Evolutionary conservation across 495 filamentous ascomycete genomes (phyloP).

Genomic region (Penicillium bovifimosum): DNA sequence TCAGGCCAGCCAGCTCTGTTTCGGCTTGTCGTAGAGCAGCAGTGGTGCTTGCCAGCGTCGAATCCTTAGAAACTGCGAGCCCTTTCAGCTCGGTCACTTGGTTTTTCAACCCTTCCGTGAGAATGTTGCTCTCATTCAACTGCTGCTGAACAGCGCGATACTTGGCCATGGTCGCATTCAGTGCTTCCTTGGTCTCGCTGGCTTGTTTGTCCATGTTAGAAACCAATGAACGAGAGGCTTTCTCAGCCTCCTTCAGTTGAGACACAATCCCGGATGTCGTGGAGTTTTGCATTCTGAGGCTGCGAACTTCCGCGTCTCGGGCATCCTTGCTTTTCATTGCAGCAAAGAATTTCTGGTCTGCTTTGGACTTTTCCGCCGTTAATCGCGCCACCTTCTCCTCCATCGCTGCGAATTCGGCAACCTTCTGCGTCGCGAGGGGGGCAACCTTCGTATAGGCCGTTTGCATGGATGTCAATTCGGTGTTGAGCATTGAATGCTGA

Average conservation of each 20-base stretch:
- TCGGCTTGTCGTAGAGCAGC: constrained; percentile 65
- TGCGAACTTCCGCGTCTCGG: constrained; percentile 67
- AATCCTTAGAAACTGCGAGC: constrained; percentile 67
- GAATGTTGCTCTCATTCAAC: constrained; percentile 58
- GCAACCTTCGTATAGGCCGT: constrained; percentile 81
- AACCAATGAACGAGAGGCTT: constrained; percentile 52
- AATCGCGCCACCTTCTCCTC: constrained; percentile 76
- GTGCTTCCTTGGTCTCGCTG: constrained; percentile 69
- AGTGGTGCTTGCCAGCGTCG: constrained; percentile 44
- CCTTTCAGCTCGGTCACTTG: constrained; percentile 73
- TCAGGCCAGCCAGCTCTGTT: constrained; percentile 65
- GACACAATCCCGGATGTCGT: constrained; percentile 92
- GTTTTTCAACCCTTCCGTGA: constrained; percentile 63
- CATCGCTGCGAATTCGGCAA: constrained; percentile 62
- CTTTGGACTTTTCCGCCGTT: constrained; percentile 85
- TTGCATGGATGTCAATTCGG: constrained; percentile 81
- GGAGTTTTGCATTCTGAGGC: constrained; percentile 70
- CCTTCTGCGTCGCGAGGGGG: constrained; percentile 76
- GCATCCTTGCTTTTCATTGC: constrained; percentile 91
- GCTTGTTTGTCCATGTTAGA: constrained; percentile 85
- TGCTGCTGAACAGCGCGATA: constrained; percentile 66
- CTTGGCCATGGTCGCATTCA: constrained; percentile 60
- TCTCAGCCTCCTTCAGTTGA: constrained; percentile 84
- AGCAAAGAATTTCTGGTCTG: constrained; percentile 95
- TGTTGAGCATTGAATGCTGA: constrained; percentile 76